Conservation (phyloP, 306 rosid genomes). For the Dryas octopetala region DNA sequence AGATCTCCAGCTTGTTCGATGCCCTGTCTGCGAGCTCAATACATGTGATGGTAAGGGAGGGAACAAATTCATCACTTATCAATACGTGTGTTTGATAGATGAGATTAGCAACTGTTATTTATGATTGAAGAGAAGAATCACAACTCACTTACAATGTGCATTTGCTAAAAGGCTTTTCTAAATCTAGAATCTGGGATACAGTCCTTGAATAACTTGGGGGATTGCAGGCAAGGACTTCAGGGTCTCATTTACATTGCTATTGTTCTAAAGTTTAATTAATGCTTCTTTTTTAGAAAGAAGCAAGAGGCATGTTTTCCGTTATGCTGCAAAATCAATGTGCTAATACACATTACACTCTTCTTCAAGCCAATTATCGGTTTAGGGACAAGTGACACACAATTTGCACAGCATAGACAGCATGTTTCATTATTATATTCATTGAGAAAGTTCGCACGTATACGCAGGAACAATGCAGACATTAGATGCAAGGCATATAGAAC, state of each 20-base stretch:
- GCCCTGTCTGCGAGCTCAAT: constrained; percentile 91
- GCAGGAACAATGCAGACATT: constrained; percentile 98
- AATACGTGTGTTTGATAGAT: not conserved
- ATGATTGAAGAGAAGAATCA: not conserved
- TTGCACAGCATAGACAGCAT: not conserved
- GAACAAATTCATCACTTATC: not conserved
- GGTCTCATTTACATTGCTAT: too few species aligned
- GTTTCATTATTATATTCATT: not conserved
- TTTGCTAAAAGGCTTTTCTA: not conserved
- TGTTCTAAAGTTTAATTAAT: too few species aligned
- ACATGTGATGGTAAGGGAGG: constrained; percentile 79
- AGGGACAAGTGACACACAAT: too few species aligned
- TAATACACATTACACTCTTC: too few species aligned
- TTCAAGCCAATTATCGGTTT: too few species aligned
- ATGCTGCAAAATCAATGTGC: too few species aligned
- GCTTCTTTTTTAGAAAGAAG: too few species aligned
- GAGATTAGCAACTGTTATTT: not conserved
- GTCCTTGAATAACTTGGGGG: too few species aligned
- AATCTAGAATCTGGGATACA: not conserved
- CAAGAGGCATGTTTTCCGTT: too few species aligned
- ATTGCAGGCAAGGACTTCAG: too few species aligned
- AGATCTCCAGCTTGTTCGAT: constrained; percentile 98
- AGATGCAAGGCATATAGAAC: constrained; percentile 89
- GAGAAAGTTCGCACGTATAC: not conserved
- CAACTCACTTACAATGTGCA: not conserved